A percentile compares a stretch with the other conserved stretches of the same genome.
Evolutionary conservation across 495 filamentous ascomycete species (phyloP).

Genomic region (Hypoxylon rickii): DNA sequence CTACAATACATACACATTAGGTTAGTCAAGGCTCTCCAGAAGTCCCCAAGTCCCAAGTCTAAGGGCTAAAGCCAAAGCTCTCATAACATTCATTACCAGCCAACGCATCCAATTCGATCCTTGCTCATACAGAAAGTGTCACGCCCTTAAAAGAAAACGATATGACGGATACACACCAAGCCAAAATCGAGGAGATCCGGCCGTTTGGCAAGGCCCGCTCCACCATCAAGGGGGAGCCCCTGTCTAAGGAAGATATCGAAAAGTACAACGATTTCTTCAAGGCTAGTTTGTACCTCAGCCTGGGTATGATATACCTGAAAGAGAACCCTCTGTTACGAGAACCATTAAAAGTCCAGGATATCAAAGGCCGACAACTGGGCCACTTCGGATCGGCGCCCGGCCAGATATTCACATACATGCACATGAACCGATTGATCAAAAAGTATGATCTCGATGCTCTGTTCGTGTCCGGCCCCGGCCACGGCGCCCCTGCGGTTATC

Average conservation of each 20-base stretch:
- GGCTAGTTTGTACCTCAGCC: constrained; percentile 70
- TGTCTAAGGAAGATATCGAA: constrained; percentile 64
- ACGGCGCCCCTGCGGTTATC: constrained; percentile 71
- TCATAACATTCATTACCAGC: background rate
- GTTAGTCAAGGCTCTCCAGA: too few species aligned
- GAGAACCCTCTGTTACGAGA: constrained; percentile 69
- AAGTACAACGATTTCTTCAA: constrained; percentile 71
- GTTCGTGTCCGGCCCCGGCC: constrained; percentile 73
- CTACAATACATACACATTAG: too few species aligned
- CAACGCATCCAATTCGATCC: too few species aligned
- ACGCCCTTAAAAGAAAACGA: background rate
- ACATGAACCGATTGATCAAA: constrained; percentile 77
- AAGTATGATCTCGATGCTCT: constrained; percentile 72
- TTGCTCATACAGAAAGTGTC: constrained; percentile 2
- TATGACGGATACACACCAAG: constrained; percentile 43
- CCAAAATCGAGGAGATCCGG: constrained; percentile 57
- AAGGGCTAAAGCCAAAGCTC: too few species aligned
- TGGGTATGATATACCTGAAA: constrained; percentile 76
- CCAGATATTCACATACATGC: constrained; percentile 75
- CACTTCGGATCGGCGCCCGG: constrained; percentile 77
- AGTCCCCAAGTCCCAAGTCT: too few species aligned
- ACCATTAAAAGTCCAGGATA: constrained; percentile 63
- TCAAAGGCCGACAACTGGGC: constrained; percentile 71
- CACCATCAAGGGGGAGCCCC: constrained; percentile 60
- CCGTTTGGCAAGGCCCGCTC: constrained; percentile 68